phyloP scores from a whole-genome alignment of 768 basidiomycete genomes.

The Leccinum uliginosum region DNA sequence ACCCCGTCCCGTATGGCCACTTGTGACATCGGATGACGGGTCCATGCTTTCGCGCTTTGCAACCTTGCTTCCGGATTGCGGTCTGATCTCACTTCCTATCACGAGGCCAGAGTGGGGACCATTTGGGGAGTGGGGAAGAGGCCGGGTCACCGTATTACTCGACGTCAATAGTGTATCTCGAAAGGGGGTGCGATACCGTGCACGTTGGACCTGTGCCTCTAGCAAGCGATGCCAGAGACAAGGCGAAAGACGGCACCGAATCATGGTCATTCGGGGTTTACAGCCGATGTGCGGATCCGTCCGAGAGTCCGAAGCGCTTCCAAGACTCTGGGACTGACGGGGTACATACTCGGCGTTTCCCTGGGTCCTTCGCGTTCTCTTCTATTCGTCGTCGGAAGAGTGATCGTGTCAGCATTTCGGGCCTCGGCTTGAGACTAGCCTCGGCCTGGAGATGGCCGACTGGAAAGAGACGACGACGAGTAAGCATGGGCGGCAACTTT shows the following conservation, averaged over 20 bases:
- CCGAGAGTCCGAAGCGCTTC: conserved; percentile 3
- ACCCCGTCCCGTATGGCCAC: neutral
- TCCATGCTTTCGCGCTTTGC: neutral
- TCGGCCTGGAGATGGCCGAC: neutral
- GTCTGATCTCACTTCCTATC: neutral
- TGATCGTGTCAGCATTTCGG: neutral
- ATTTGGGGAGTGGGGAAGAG: neutral
- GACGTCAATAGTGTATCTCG: neutral
- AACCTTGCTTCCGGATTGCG: neutral
- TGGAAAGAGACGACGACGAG: neutral
- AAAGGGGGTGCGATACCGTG: neutral
- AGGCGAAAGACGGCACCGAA: neutral
- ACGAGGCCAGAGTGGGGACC: neutral
- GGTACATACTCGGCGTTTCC: neutral
- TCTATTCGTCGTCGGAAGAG: neutral
- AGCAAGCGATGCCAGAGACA: neutral
- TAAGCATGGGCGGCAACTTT: too few species aligned
- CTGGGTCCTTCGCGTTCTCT: neutral
- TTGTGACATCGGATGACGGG: neutral
- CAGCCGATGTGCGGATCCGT: neutral
- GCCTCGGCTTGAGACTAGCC: neutral
- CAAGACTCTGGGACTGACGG: neutral
- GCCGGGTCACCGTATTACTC: neutral
- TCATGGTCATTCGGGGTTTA: neutral
- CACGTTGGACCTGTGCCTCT: too few species aligned